Conservation (phyloP, 805 yeast species). For the Sugiyamaella smithiae region DNA sequence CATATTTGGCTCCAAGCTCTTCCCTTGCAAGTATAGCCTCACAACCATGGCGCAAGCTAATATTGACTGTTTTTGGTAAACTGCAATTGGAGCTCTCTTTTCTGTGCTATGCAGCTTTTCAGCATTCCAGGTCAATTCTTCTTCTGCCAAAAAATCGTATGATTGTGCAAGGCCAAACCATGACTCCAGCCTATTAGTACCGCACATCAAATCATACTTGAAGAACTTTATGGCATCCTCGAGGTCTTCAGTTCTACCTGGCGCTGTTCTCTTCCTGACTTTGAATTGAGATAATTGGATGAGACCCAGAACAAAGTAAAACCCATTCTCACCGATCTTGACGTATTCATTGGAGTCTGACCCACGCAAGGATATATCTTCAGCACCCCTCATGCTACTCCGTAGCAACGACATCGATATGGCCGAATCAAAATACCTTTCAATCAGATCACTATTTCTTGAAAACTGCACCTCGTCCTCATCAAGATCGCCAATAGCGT, state of each 20-base stretch:
- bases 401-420: conserved; percentile 23
- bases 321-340: conserved; percentile 42
- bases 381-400: conserved; percentile 24
- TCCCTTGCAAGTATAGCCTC: conserved; percentile 36
- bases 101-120: conserved; percentile 70
- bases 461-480: conserved; percentile 32
- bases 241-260: conserved; percentile 77
- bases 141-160: conserved; percentile 75
- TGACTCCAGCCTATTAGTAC: conserved; percentile 69
- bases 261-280: conserved; percentile 71
- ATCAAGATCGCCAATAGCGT: conserved; percentile 65
- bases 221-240: conserved; percentile 69
- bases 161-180: conserved; percentile 86
- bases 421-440: conserved; percentile 42
- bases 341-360: background rate
- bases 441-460: conserved; percentile 39
- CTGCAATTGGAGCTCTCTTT: conserved; percentile 57
- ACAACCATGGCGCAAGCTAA: conserved; percentile 74
- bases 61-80: conserved; percentile 64
- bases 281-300: conserved; percentile 65
- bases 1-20: background rate
- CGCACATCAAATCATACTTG: conserved; percentile 62
- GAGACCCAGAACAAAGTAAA: conserved; percentile 68
- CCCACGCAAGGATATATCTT: conserved; percentile 17
- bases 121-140: conserved; percentile 88